phyloP scores from a whole-genome alignment of 2,329 filamentous ascomycete species.

The Neophaeococcomyces mojaviensis region DNA sequence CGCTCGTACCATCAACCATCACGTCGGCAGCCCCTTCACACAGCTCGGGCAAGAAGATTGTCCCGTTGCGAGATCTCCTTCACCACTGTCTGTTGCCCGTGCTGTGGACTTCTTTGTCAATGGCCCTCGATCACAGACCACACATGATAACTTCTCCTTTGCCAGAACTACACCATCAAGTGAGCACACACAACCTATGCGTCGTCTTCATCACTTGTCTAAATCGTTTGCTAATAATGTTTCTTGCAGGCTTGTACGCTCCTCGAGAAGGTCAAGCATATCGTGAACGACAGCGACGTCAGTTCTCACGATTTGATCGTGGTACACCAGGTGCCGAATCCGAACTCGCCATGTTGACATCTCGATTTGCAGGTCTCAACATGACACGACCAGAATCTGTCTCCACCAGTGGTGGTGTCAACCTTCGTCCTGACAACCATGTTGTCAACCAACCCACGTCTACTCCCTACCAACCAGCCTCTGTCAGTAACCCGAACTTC shows the following conservation, averaged over 20 bases:
- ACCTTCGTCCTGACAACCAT: not conserved
- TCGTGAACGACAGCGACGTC: slow-evolving; percentile 66
- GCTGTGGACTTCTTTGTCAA: no score
- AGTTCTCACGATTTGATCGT: slow-evolving; percentile 71
- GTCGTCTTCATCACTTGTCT: not conserved
- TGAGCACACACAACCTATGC: slow-evolving; percentile 8
- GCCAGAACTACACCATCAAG: not conserved
- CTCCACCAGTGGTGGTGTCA: not conserved
- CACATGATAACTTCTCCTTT: slow-evolving; percentile 1
- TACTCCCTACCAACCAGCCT: not conserved
- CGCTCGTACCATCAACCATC: not conserved
- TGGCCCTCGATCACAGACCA: no score
- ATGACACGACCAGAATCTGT: not conserved
- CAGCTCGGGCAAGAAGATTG: no score
- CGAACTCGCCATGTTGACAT: slow-evolving; percentile 32
- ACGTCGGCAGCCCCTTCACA: no score
- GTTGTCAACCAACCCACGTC: not conserved
- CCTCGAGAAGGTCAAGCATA: slow-evolving; percentile 68
- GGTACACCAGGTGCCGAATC: slow-evolving; percentile 66
- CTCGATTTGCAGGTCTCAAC: not conserved
- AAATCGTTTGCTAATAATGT: slow-evolving; percentile 9
- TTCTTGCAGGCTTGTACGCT: slow-evolving; percentile 62
- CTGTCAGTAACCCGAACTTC: not conserved
- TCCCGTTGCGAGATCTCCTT: not conserved
- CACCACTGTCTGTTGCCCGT: no score